These are phyloP conservation scores for Suillus plorans DNA, from an alignment of 768 basidiomycete species.

Conservation along the genomic window DNA sequence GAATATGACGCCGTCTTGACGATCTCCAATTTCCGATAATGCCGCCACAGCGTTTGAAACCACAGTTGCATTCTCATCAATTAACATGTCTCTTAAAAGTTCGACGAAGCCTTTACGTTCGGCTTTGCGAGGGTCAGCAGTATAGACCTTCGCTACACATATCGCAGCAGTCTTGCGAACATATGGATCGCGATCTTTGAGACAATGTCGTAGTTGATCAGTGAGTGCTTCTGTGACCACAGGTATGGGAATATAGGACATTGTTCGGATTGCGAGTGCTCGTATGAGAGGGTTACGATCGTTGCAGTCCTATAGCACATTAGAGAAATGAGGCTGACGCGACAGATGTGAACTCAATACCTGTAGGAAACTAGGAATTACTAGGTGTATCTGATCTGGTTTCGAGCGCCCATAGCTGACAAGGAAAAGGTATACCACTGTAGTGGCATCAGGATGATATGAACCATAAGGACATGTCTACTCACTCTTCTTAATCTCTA, in stretches of 20 bases:
- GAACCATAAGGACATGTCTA: conserved; percentile 8
- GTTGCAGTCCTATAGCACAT: conserved; percentile 74
- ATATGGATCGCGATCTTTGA: conserved; percentile 95
- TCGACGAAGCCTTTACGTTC: conserved; percentile 92
- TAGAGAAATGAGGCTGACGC: conserved; percentile 5
- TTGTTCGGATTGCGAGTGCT: conserved; percentile 95
- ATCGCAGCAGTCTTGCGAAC: conserved; percentile 98
- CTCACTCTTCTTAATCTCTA: conserved; percentile 99
- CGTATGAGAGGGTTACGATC: conserved; percentile 97
- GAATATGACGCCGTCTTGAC: conserved; percentile 92
- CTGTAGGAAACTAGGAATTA: conserved; percentile 88
- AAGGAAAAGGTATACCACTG: conserved; percentile 97
- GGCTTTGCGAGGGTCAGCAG: conserved; percentile 81
- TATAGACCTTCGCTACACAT: conserved; percentile 94
- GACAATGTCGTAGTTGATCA: conserved; percentile 88
- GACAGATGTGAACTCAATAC: conserved; percentile 36
- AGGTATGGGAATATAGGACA: conserved; percentile 97
- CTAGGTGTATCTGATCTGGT: conserved; percentile 90
- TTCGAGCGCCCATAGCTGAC: conserved; percentile 95
- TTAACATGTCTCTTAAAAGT: conserved; percentile 85
- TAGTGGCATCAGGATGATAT: background rate
- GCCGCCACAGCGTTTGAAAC: conserved; percentile 97
- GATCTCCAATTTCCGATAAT: conserved; percentile 93
- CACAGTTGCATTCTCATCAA: conserved; percentile 94
- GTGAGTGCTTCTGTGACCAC: conserved; percentile 80